Percentiles rank a stretch among this genome's conserved stretches.
These are phyloP conservation scores for Clavariopsis aquatica DNA, from an alignment of 495 filamentous ascomycete species.

Conservation along the genomic window DNA sequence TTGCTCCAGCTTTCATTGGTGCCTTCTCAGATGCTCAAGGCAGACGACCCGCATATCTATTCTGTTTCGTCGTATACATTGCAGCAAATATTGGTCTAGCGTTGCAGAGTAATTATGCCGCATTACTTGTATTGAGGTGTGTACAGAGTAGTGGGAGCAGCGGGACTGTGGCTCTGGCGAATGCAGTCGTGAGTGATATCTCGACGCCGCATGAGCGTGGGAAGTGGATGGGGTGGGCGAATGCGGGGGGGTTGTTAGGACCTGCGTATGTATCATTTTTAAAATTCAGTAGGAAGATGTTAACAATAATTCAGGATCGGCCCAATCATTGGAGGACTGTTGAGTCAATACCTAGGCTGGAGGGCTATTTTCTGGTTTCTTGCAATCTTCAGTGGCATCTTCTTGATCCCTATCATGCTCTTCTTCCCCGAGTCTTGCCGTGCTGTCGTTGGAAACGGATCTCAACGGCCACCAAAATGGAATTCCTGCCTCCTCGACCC, in stretches of 20 bases:
- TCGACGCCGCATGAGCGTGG: constrained; percentile 43
- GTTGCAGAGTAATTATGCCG: constrained; percentile 42
- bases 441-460: constrained; percentile 42
- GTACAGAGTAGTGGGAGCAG: constrained; percentile 42
- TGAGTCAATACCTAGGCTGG: constrained; percentile 43
- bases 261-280: constrained; percentile 22
- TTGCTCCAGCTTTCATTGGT: constrained; percentile 53
- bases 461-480: constrained; percentile 46
- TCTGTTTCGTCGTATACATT: constrained; percentile 47
- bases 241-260: constrained; percentile 32
- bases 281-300: not conserved
- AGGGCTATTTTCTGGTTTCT: constrained; percentile 44
- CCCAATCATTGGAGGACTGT: constrained; percentile 42
- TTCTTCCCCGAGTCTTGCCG: constrained; percentile 31
- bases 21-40: constrained; percentile 52
- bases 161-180: constrained; percentile 42
- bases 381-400: constrained; percentile 38
- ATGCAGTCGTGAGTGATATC: constrained; percentile 46
- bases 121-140: constrained; percentile 39
- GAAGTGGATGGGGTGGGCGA: constrained; percentile 43
- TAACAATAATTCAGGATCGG: constrained; percentile 35
- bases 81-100: constrained; percentile 48
- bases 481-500: constrained; percentile 46
- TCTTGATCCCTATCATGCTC: constrained; percentile 42
- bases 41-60: constrained; percentile 47